Conservation (phyloP, 345 rosid species). For the Cardiospermum halicacabum region DNA sequence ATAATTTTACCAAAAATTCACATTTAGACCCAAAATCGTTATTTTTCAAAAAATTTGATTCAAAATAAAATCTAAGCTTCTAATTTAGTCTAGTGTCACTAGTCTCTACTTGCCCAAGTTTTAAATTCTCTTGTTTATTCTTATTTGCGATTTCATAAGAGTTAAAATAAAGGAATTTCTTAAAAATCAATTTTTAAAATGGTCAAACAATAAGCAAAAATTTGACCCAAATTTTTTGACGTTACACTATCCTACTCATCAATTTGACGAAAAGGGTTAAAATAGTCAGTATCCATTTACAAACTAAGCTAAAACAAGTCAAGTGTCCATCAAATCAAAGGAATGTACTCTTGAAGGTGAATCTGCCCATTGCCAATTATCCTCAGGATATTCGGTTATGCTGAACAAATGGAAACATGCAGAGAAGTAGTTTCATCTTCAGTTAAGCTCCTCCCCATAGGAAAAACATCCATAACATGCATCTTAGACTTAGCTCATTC, state of each 20-base stretch:
- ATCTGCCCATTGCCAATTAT: conserved; percentile 97
- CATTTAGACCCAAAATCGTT: no score
- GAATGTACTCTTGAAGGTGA: conserved; percentile 86
- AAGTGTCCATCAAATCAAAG: conserved; percentile 13
- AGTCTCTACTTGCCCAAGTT: no score
- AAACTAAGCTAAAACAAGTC: neutral
- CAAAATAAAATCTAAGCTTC: no score
- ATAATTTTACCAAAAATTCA: no score
- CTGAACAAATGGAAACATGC: conserved; percentile 65
- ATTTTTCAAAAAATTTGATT: no score
- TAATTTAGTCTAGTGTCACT: no score
- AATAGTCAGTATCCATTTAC: conserved; percentile 19
- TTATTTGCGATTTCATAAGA: no score
- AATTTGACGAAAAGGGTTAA: conserved; percentile 41
- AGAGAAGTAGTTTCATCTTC: conserved; percentile 91
- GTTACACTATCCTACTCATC: conserved; percentile 99
- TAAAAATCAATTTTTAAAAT: no score
- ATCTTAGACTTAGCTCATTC: conserved; percentile 97
- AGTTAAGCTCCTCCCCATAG: conserved; percentile 93
- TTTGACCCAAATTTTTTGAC: no score
- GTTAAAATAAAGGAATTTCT: no score
- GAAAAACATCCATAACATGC: conserved; percentile 99
- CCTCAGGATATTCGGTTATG: conserved; percentile 81
- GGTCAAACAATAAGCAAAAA: no score
- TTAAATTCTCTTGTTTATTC: no score